A percentile compares a stretch with the other conserved stretches of the same genome.
Evolutionary conservation across 257 asterid genomes (phyloP).

Genomic region (Primulina eburnea): DNA sequence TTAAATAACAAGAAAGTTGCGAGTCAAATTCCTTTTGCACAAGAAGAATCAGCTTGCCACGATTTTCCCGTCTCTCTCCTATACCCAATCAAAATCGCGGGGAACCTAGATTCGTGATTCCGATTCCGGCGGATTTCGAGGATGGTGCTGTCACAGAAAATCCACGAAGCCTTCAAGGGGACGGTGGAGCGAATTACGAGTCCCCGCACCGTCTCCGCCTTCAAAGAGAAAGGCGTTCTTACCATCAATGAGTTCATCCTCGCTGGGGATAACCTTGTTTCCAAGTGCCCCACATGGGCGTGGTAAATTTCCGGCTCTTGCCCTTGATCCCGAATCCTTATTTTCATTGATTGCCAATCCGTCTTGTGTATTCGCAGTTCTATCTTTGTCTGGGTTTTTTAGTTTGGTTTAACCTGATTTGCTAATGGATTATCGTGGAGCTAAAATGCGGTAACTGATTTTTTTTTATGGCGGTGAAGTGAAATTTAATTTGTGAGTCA

Average conservation of each 20-base stretch:
- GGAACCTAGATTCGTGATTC: background rate
- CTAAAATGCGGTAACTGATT: background rate
- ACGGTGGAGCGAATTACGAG: slow-evolving; percentile 88
- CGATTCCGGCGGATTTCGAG: slow-evolving; percentile 10
- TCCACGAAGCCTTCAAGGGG: slow-evolving; percentile 88
- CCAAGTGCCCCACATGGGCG: slow-evolving; percentile 99
- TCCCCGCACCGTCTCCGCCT: slow-evolving; percentile 93
- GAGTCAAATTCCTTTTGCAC: too few species aligned
- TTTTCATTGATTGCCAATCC: background rate
- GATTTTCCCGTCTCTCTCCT: slow-evolving; percentile 9
- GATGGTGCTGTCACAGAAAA: slow-evolving; percentile 74
- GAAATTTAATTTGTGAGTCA: background rate
- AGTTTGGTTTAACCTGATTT: background rate
- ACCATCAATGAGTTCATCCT: slow-evolving; percentile 83
- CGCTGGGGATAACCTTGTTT: slow-evolving; percentile 98
- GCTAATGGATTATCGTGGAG: background rate
- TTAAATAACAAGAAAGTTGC: too few species aligned
- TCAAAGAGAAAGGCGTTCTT: slow-evolving; percentile 95
- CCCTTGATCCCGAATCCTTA: background rate
- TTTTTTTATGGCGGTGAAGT: background rate
- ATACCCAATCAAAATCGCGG: background rate
- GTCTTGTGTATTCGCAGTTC: background rate
- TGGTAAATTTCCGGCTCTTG: slow-evolving; percentile 46
- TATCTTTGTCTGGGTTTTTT: background rate
- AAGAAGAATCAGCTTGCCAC: background rate